Conservation (phyloP, 2,329 filamentous ascomycete species). For the Aspergillus nomiae region DNA sequence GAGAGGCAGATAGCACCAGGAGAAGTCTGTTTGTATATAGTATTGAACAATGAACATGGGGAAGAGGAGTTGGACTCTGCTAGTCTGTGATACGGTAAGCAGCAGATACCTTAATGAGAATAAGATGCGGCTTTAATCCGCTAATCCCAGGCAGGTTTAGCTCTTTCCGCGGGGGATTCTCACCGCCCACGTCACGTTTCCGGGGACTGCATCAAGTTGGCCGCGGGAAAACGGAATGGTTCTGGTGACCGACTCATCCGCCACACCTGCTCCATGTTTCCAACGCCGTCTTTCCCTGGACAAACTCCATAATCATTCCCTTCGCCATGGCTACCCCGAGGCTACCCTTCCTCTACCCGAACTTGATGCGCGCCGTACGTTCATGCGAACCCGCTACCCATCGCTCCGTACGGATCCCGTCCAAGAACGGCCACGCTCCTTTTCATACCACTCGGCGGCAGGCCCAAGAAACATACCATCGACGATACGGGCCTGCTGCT, state of each 20-base stretch:
- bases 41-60: no score
- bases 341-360: slow-evolving; percentile 70
- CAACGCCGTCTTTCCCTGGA: slow-evolving; percentile 5
- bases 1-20: neutral
- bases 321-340: slow-evolving; percentile 61
- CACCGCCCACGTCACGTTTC: slow-evolving; percentile 31
- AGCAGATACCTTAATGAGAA: neutral
- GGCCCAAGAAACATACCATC: slow-evolving; percentile 44
- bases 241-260: neutral
- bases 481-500: slow-evolving; percentile 50
- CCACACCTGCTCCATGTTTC: slow-evolving; percentile 7
- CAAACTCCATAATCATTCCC: slow-evolving; percentile 7
- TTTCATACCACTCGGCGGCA: slow-evolving; percentile 41
- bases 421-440: slow-evolving; percentile 25
- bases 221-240: slow-evolving; percentile 26
- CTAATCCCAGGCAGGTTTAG: neutral
- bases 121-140: neutral
- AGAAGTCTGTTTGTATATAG: neutral
- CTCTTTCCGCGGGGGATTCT: slow-evolving; percentile 21
- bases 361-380: slow-evolving; percentile 61
- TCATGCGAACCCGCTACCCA: slow-evolving; percentile 49
- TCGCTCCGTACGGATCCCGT: slow-evolving; percentile 44
- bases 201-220: slow-evolving; percentile 20
- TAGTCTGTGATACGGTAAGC: neutral
- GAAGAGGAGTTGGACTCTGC: neutral